Evolutionary conservation across 371 early-diverging fungal genomes (phyloP).

Genomic region (Encephalitozoon intestinalis): DNA sequence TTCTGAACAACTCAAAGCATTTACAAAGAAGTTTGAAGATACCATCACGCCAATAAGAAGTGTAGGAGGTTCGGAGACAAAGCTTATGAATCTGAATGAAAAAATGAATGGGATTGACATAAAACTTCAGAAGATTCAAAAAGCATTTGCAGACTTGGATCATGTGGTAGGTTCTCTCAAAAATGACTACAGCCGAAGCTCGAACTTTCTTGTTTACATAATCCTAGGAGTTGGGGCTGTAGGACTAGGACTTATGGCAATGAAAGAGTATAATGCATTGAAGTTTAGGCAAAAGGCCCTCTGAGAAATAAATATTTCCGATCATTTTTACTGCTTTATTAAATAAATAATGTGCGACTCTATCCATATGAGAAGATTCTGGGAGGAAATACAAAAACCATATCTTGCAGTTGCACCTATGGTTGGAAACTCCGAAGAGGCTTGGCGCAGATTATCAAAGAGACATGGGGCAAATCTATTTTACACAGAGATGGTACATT

Average conservation of each 20-base stretch:
- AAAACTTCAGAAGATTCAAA: slow-evolving; percentile 19
- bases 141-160: slow-evolving; percentile 2
- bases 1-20: slow-evolving; percentile 35
- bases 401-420: slow-evolving; percentile 51
- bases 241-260: background rate
- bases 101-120: slow-evolving; percentile 39
- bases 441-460: slow-evolving; percentile 80
- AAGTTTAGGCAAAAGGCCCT: background rate
- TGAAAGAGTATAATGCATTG: slow-evolving; percentile 4
- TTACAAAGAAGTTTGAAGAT: slow-evolving; percentile 41
- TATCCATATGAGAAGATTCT: slow-evolving; percentile 1
- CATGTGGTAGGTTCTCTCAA: background rate
- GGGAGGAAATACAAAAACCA: slow-evolving; percentile 31
- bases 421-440: slow-evolving; percentile 67
- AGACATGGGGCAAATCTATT: slow-evolving; percentile 80
- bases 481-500: slow-evolving; percentile 96
- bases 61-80: background rate
- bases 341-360: background rate
- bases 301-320: background rate
- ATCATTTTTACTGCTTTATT: background rate
- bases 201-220: background rate
- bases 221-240: background rate
- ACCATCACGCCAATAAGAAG: background rate
- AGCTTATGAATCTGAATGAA: background rate
- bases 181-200: background rate